Base-by-base conservation (phyloP, 73 alveolate genomes). In the Tetrahymena malaccensis region DNA sequence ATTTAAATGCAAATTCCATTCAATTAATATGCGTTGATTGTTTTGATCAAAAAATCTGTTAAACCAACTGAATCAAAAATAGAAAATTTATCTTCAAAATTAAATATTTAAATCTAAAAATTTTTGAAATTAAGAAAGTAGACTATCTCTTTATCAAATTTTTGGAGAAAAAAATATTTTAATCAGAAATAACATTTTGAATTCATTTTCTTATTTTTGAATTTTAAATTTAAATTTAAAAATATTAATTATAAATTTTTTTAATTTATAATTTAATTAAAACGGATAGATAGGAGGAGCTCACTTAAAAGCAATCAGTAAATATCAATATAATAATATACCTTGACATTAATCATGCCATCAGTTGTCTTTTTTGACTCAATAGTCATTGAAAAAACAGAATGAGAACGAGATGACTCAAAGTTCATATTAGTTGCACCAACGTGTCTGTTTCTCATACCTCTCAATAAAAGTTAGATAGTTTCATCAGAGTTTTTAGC, bases 391-490 rank as follows among this genome's bases (percentile, higher is more conserved):
- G 99, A 97, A 57, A 98, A 96, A 55, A 98, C 98, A 22, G 99
- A 97, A 94, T 98, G 99, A 16, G 99, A 97, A 57, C 99, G 94
- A 17, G 99, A 98, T 57, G 99, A 96, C 95, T 97, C 98, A 84
- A 96, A 96, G 96, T 98, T 98, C 99, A 98, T 98, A 43, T 94
- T 85, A 19, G 99, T 98, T 12, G 98, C 93, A 4, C 99, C 99
- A 93, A 97, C 96, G 38, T 98, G 99, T 56, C 99, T 96, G 70
- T 96, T 97, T 94, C 96, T 95, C 37, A 96, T 96, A 27, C 99
- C 99, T 16, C 93, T 94, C 93, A 93, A 83, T 38, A 98, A 44
- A 34, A 98, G 70, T 27, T 95, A 96, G 43, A 98, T 96, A 94
- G 99, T 96, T 94, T 98, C 99, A 31, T 96, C 94, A 34, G 98